Conservation (phyloP, 176 grass and related monocot genomes). For the Musa itinerans region DNA sequence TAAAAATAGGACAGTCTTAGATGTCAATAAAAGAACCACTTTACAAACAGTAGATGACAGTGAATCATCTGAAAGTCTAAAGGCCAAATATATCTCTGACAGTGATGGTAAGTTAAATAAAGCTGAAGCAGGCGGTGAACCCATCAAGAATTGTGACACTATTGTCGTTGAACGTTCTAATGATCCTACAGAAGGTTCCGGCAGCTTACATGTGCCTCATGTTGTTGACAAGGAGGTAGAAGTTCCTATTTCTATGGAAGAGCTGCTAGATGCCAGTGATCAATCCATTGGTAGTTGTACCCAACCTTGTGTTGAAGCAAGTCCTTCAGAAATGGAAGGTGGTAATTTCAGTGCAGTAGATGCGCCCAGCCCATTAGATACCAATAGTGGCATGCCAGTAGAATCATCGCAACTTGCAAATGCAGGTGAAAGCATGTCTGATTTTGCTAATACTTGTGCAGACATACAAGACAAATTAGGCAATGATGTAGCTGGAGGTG, state of each 20-base stretch:
- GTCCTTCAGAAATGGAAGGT: conserved; percentile 3
- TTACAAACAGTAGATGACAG: conserved; percentile 7
- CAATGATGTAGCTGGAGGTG: background rate
- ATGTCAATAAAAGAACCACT: conserved; percentile 21
- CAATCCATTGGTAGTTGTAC: background rate
- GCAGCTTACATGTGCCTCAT: background rate
- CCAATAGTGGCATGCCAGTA: background rate
- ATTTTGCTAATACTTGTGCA: background rate
- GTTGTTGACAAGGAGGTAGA: background rate
- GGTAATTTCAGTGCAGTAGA: background rate
- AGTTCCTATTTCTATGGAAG: background rate
- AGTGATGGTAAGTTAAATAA: background rate
- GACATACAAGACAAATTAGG: background rate
- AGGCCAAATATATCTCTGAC: conserved; percentile 11
- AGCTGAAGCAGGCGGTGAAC: conserved; percentile 21
- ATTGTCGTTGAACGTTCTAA: conserved; percentile 1
- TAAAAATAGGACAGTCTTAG: background rate
- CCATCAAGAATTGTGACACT: background rate
- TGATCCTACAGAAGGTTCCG: background rate
- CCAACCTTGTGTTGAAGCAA: background rate
- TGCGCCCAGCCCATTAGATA: background rate
- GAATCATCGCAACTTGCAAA: background rate
- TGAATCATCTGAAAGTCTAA: conserved; percentile 7
- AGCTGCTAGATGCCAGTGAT: background rate
- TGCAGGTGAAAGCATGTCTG: background rate